These are phyloP conservation scores for Obelidium mucronatum DNA, from an alignment of 192 early-diverging fungal species.

Conservation along the genomic window DNA sequence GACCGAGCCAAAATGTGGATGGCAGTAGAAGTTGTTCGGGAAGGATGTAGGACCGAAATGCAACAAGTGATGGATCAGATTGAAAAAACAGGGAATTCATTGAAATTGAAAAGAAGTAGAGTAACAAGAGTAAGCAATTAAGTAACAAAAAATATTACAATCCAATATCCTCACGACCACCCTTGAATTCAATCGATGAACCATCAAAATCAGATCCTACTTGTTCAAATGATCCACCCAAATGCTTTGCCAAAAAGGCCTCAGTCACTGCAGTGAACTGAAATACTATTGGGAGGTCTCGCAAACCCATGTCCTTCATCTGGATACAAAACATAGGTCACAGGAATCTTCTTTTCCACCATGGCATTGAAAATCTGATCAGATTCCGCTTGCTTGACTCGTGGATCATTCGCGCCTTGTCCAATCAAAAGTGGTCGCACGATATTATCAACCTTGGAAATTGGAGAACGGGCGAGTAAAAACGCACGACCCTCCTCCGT, in stretches of 20 bases:
- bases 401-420: conserved; percentile 51
- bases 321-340: conserved; percentile 46
- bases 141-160: neutral
- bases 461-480: conserved; percentile 35
- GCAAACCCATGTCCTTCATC: conserved; percentile 54
- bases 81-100: too few relatives aligned
- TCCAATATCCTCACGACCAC: neutral
- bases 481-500: conserved; percentile 45
- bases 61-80: neutral
- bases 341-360: conserved; percentile 35
- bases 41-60: neutral
- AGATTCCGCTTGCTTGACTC: conserved; percentile 52
- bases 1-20: neutral
- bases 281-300: conserved; percentile 46
- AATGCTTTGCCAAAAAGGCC: conserved; percentile 40
- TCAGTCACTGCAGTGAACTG: conserved; percentile 44
- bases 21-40: neutral
- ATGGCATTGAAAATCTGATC: conserved; percentile 51
- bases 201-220: conserved; percentile 16
- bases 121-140: too few relatives aligned
- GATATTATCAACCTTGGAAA: conserved; percentile 48
- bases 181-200: conserved; percentile 19
- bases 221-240: conserved; percentile 25
- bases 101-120: too few relatives aligned
- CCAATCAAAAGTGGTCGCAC: conserved; percentile 46